These are phyloP conservation scores for Acer saccharum DNA, from an alignment of 345 rosid species.

Conservation along the genomic window DNA sequence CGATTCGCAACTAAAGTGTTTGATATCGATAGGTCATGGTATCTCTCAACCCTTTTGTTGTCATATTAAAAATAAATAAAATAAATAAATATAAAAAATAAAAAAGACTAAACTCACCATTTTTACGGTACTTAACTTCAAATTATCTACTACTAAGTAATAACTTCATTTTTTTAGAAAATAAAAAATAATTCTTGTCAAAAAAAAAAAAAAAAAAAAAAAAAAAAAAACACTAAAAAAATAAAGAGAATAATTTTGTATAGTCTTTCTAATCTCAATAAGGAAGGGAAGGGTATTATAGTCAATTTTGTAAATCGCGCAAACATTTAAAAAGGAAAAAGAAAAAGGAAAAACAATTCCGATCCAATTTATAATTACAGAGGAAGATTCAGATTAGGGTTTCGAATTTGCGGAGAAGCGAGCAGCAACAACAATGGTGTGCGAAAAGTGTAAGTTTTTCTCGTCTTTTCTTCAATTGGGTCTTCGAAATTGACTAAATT, in stretches of 20 bases:
- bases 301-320: not conserved
- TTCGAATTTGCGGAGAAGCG: slow-evolving; percentile 14
- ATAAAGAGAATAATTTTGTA: not conserved
- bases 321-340: not conserved
- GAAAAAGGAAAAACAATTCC: not conserved
- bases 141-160: too few relatives aligned
- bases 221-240: not conserved
- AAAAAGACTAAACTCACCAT: too few relatives aligned
- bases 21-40: too few relatives aligned
- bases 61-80: too few relatives aligned
- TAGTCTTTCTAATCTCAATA: not conserved
- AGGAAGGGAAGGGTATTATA: not conserved
- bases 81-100: too few relatives aligned
- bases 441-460: slow-evolving; percentile 76
- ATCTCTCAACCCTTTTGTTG: too few relatives aligned
- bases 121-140: too few relatives aligned
- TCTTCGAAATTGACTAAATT: not conserved
- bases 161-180: too few relatives aligned
- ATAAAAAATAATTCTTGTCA: too few relatives aligned
- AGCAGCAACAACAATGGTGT: slow-evolving; percentile 57
- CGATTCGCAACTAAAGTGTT: too few relatives aligned
- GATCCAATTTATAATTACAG: not conserved
- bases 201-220: too few relatives aligned
- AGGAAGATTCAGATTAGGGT: slow-evolving; percentile 25
- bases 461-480: not conserved